Percentiles rank a stretch among this genome's conserved stretches.
phyloP scores from a whole-genome alignment of 345 rosid genomes.

The Theobroma cacao region DNA sequence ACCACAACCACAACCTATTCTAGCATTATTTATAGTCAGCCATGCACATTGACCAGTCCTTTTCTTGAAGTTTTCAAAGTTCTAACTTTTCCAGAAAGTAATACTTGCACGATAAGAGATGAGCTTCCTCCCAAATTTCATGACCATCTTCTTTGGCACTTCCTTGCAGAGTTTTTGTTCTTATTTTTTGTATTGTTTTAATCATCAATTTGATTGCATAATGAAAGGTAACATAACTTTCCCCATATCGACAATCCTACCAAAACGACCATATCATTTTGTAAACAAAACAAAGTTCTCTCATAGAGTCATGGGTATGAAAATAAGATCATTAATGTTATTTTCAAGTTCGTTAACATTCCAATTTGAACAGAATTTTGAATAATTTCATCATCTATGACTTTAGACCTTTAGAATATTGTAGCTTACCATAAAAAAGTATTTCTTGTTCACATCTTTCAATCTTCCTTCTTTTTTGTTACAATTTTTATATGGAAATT shows the following conservation, averaged over 20 bases:
- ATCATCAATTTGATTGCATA: too few species aligned
- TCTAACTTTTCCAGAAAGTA: background rate
- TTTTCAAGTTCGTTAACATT: background rate
- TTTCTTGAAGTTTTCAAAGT: background rate
- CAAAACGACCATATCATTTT: too few species aligned
- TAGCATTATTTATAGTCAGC: background rate
- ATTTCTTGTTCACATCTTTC: background rate
- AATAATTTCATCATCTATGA: too few species aligned
- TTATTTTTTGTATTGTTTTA: too few species aligned
- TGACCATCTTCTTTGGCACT: background rate
- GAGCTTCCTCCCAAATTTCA: background rate
- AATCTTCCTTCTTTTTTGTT: background rate
- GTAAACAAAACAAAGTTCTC: too few species aligned
- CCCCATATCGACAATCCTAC: too few species aligned
- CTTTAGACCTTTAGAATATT: too few species aligned
- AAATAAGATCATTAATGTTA: background rate
- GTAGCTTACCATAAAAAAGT: too few species aligned
- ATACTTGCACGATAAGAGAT: background rate
- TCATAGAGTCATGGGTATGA: too few species aligned
- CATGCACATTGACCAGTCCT: background rate
- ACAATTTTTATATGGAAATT: background rate
- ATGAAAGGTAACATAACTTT: too few species aligned
- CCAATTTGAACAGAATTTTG: background rate
- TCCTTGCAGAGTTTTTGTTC: too few species aligned
- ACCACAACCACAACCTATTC: background rate